phyloP scores from a whole-genome alignment of 1,139 yeast species.

The Lodderomyces metapsilosis region DNA sequence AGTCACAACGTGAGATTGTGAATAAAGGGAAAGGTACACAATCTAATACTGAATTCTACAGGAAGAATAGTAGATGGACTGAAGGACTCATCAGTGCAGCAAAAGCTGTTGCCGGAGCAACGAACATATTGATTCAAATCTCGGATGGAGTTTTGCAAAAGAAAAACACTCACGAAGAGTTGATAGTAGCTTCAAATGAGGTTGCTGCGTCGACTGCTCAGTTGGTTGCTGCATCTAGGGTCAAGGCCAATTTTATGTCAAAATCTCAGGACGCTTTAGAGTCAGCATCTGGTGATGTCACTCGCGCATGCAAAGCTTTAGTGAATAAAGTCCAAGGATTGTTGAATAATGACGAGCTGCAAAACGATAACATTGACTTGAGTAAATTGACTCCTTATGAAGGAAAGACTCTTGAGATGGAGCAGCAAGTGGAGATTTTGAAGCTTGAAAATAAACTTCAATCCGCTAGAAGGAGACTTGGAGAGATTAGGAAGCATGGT shows the following conservation, averaged over 20 bases:
- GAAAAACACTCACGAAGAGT: conserved; percentile 70
- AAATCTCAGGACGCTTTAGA: conserved; percentile 77
- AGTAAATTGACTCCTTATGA: conserved; percentile 73
- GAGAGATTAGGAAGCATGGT: conserved; percentile 79
- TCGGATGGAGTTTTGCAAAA: conserved; percentile 81
- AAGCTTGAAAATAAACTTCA: conserved; percentile 73
- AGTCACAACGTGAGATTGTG: conserved; percentile 81
- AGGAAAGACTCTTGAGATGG: conserved; percentile 87
- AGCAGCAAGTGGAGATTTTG: conserved; percentile 87
- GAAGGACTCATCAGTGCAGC: conserved; percentile 93
- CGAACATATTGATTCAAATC: conserved; percentile 73
- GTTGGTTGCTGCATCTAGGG: conserved; percentile 88
- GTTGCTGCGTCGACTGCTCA: conserved; percentile 94
- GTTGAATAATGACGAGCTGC: conserved; percentile 39
- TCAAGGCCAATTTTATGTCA: conserved; percentile 75
- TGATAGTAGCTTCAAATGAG: conserved; percentile 87
- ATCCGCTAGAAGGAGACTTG: conserved; percentile 76
- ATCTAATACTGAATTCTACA: conserved; percentile 74
- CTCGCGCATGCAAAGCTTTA: conserved; percentile 69
- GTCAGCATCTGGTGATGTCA: conserved; percentile 65
- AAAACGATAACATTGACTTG: conserved; percentile 56
- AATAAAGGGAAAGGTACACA: conserved; percentile 66
- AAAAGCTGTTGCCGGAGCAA: conserved; percentile 82
- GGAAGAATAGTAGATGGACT: conserved; percentile 90
- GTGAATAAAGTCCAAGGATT: conserved; percentile 68